These are phyloP conservation scores for Furcasterigmium sp. DNA, from an alignment of 2,329 filamentous ascomycete genomes.

Conservation along the genomic window DNA sequence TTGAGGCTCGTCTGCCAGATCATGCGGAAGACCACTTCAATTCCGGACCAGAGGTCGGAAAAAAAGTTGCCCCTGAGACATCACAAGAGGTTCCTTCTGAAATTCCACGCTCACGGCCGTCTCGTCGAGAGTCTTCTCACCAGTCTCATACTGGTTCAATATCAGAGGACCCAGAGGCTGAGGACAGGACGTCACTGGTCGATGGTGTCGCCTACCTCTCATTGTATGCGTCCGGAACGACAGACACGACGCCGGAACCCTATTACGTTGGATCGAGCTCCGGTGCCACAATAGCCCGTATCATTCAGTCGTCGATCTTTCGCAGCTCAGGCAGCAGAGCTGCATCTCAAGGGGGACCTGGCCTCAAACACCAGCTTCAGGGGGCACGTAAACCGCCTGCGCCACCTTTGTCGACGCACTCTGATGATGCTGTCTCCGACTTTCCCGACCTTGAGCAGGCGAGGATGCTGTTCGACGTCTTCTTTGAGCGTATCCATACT, in stretches of 20 bases:
- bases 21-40: constrained; percentile 20
- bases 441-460: constrained; percentile 14
- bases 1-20: constrained; percentile 18
- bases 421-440: constrained; percentile 7
- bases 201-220: constrained; percentile 20
- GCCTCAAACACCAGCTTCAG: background rate
- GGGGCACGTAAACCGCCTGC: constrained; percentile 3
- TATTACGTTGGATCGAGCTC: constrained; percentile 20
- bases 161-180: constrained; percentile 6
- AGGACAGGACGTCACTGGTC: constrained; percentile 14
- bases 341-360: background rate
- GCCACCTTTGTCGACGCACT: constrained; percentile 4
- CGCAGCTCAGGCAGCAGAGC: background rate
- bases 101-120: no score
- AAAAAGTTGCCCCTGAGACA: background rate
- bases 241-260: constrained; percentile 16
- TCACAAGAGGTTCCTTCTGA: background rate
- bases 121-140: background rate
- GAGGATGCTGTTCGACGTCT: constrained; percentile 15
- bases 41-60: background rate
- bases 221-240: constrained; percentile 16
- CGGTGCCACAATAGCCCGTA: constrained; percentile 18
- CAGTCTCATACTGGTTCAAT: constrained; percentile 5
- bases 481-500: constrained; percentile 19
- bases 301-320: constrained; percentile 20